These are phyloP conservation scores for Tillandsia fasciculata DNA, from an alignment of 176 grass and related monocot genomes.

Conservation along the genomic window DNA sequence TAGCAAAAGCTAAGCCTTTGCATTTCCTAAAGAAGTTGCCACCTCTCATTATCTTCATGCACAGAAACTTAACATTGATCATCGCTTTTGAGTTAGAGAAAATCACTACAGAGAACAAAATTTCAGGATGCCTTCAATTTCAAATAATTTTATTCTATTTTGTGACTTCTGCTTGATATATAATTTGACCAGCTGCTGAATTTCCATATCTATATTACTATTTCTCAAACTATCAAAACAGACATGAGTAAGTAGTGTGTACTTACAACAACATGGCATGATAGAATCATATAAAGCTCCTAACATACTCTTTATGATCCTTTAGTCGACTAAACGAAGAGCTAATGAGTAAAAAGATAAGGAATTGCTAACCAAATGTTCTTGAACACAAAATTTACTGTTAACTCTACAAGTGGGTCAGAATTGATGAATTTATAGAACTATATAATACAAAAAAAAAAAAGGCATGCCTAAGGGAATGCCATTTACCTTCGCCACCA, in stretches of 20 bases:
- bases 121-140: not conserved
- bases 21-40: not conserved
- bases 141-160: not conserved
- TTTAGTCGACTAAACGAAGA: no score
- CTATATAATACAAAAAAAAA: not conserved
- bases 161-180: not conserved
- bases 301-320: no score
- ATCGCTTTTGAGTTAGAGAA: not conserved
- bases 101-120: not conserved
- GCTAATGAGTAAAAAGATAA: no score
- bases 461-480: not conserved
- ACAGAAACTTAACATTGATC: not conserved
- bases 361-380: no score
- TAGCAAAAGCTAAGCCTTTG: not conserved
- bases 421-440: not conserved
- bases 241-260: not conserved
- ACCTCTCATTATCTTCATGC: not conserved
- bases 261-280: not conserved
- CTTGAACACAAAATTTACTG: no score
- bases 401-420: not conserved
- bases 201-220: not conserved
- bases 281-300: not conserved
- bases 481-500: constrained; percentile 46
- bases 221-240: not conserved
- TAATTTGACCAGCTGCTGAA: not conserved